A percentile compares a stretch with the other conserved stretches of the same genome.
Evolutionary conservation across 2,329 filamentous ascomycete genomes (phyloP).

Genomic region (Colletotrichum zoysiae): DNA sequence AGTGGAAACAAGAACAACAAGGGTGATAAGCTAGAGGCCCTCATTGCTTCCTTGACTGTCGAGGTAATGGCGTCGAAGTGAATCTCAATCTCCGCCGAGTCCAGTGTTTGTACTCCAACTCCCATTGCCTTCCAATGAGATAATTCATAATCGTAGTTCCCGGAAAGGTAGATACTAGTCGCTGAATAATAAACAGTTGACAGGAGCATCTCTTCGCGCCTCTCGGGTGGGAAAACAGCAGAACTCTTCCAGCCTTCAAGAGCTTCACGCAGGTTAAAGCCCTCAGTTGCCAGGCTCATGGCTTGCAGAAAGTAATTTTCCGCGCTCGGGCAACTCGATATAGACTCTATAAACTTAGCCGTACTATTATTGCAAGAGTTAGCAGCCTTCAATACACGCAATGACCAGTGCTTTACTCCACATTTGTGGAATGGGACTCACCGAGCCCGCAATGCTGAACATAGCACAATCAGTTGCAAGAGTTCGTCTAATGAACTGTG

Average conservation of each 20-base stretch:
- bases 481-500: constrained; percentile 44
- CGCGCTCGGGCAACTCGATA: neutral
- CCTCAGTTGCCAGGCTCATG: constrained; percentile 42
- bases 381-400: neutral
- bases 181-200: constrained; percentile 48
- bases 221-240: neutral
- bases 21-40: constrained; percentile 46
- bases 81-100: constrained; percentile 42
- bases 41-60: constrained; percentile 40
- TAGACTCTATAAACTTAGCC: constrained; percentile 5
- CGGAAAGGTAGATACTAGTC: constrained; percentile 54
- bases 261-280: constrained; percentile 42
- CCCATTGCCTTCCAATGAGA: constrained; percentile 46
- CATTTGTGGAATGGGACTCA: constrained; percentile 36
- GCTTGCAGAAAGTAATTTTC: neutral
- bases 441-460: constrained; percentile 50
- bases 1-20: constrained; percentile 53
- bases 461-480: constrained; percentile 49
- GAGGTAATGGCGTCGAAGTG: constrained; percentile 47
- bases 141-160: constrained; percentile 53
- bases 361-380: constrained; percentile 8
- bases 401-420: neutral
- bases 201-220: constrained; percentile 42
- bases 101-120: constrained; percentile 45
- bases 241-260: constrained; percentile 23